Conservation (phyloP, 2,329 filamentous ascomycete species). For the Talaromyces sp. region DNA sequence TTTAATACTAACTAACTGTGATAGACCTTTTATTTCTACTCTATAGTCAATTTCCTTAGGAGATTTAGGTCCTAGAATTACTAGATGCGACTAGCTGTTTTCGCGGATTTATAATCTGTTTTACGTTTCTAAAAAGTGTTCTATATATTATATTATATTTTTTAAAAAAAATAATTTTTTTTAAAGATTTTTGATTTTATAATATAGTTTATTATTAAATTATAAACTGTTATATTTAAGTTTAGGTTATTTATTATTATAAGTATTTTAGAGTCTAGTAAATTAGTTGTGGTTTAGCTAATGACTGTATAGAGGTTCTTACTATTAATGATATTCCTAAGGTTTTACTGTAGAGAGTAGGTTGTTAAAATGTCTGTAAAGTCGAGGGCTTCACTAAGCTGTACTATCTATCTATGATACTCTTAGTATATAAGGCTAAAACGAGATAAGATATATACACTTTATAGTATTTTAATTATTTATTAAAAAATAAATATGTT, state of each 20-base stretch:
- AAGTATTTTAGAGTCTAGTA: not conserved
- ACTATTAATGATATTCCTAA: conserved; percentile 2
- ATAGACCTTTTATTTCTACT: not conserved
- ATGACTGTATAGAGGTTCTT: too few relatives aligned
- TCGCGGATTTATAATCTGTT: not conserved
- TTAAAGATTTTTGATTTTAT: not conserved
- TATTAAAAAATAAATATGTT: not conserved
- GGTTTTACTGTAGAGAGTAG: not conserved
- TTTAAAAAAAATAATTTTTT: not conserved
- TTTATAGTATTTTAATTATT: too few relatives aligned
- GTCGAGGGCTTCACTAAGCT: not conserved
- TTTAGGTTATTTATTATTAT: not conserved
- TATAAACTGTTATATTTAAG: not conserved
- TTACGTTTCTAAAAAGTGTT: not conserved
- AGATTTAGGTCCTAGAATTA: not conserved
- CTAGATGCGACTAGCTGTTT: not conserved
- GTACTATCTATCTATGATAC: not conserved
- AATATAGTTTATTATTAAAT: not conserved
- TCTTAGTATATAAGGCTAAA: not conserved
- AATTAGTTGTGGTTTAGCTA: not conserved
- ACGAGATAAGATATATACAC: too few relatives aligned
- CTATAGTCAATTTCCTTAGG: not conserved
- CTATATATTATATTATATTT: not conserved
- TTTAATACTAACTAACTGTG: not conserved
- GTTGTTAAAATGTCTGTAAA: not conserved